A percentile compares a stretch with the other conserved stretches of the same genome.
phyloP scores from a whole-genome alignment of 2,329 filamentous ascomycete genomes.

The Diaporthe velutina region DNA sequence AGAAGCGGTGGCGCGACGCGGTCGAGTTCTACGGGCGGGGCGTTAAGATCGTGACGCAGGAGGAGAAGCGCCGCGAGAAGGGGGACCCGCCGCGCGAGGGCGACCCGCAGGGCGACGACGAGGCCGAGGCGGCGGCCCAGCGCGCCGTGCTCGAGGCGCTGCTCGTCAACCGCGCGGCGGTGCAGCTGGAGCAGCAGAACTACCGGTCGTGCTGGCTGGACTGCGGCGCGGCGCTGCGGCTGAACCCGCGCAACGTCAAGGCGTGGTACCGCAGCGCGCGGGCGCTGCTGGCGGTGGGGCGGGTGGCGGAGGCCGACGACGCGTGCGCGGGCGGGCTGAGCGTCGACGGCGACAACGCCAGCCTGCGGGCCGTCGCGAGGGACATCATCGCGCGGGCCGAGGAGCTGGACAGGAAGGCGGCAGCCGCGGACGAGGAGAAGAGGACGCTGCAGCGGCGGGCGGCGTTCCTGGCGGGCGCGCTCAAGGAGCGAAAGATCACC shows the following conservation, averaged over 20 bases:
- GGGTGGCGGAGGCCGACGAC: conserved; percentile 84
- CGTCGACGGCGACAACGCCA: conserved; percentile 77
- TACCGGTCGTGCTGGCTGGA: conserved; percentile 89
- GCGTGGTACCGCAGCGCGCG: conserved; percentile 88
- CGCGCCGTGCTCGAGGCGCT: conserved; percentile 78
- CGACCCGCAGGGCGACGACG: conserved; percentile 69
- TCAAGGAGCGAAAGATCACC: conserved; percentile 78
- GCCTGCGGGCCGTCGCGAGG: conserved; percentile 71
- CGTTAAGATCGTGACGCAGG: conserved; percentile 76
- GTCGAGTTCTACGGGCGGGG: conserved; percentile 93
- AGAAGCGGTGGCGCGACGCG: conserved; percentile 82
- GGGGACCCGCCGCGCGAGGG: conserved; percentile 51
- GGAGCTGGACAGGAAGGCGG: conserved; percentile 46
- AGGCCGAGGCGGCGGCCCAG: conserved; percentile 66
- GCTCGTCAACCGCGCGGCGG: conserved; percentile 89
- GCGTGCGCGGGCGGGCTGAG: conserved; percentile 80
- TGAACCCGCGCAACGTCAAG: conserved; percentile 88
- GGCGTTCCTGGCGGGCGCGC: conserved; percentile 73
- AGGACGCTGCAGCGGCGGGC: conserved; percentile 67
- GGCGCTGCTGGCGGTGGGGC: conserved; percentile 84
- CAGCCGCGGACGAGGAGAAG: conserved; percentile 62
- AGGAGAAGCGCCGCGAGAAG: conserved; percentile 68
- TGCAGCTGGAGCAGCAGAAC: conserved; percentile 89
- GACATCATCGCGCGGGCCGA: conserved; percentile 74
- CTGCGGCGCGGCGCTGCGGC: conserved; percentile 81